phyloP scores from a whole-genome alignment of 768 basidiomycete genomes.

The Russula ochroleuca region DNA sequence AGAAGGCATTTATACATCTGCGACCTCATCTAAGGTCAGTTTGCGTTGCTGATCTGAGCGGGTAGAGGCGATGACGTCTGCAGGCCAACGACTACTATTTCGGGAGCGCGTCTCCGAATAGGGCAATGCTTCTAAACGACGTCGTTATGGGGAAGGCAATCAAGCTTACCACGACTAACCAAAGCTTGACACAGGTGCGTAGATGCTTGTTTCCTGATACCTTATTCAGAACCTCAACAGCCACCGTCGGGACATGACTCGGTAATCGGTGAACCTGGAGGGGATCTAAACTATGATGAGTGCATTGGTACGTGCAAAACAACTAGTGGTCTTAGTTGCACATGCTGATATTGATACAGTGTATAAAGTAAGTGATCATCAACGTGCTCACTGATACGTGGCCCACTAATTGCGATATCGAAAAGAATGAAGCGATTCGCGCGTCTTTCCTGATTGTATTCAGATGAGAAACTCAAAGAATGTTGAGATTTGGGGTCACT shows the following conservation, averaged over 20 bases:
- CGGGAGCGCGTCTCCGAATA: constrained; percentile 22
- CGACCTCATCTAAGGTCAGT: constrained; percentile 32
- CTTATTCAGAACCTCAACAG: constrained; percentile 10
- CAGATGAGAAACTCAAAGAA: background rate
- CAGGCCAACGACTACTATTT: constrained; percentile 30
- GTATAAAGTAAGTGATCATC: constrained; percentile 25
- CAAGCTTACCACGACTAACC: constrained; percentile 21
- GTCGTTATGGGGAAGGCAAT: constrained; percentile 29
- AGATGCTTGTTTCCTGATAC: background rate
- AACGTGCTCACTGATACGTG: background rate
- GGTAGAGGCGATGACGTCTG: background rate
- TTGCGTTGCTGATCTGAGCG: background rate
- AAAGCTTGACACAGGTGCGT: constrained; percentile 27
- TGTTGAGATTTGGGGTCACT: background rate
- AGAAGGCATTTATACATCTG: constrained; percentile 31
- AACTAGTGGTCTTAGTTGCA: background rate
- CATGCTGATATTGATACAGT: constrained; percentile 14
- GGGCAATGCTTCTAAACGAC: constrained; percentile 30
- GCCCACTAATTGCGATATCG: constrained; percentile 2
- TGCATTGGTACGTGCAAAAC: constrained; percentile 28
- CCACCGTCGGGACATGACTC: constrained; percentile 30
- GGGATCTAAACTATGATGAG: constrained; percentile 32
- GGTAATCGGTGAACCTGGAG: constrained; percentile 32
- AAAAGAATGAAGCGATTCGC: constrained; percentile 32
- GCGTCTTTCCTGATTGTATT: constrained; percentile 29